Percentiles rank a stretch among this genome's conserved stretches.
Evolutionary conservation across 495 filamentous ascomycete species (phyloP).

Genomic region (Lasiosphaeriaceae sp.): DNA sequence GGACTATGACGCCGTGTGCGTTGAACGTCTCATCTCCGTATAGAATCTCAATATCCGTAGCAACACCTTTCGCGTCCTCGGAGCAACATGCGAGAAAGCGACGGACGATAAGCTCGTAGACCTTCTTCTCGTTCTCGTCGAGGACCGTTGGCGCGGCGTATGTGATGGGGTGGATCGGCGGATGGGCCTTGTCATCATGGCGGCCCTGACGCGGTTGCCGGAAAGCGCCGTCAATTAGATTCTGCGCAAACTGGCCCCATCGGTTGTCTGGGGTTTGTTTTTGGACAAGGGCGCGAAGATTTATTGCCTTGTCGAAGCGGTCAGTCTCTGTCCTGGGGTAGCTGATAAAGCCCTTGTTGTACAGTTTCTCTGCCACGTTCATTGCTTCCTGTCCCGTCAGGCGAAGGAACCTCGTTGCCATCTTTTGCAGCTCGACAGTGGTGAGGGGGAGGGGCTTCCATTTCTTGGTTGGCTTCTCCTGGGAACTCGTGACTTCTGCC

Average conservation of each 20-base stretch:
- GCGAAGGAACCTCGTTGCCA: conserved; percentile 77
- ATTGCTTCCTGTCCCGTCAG: conserved; percentile 86
- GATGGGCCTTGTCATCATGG: conserved; percentile 94
- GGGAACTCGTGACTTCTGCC: conserved; percentile 76
- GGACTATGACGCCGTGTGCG: conserved; percentile 77
- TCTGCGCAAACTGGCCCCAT: conserved; percentile 84
- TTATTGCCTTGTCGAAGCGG: conserved; percentile 87
- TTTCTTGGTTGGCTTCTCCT: conserved; percentile 87
- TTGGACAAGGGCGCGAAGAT: conserved; percentile 72
- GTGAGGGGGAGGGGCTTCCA: conserved; percentile 92
- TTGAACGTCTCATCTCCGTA: conserved; percentile 83
- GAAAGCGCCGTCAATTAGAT: conserved; percentile 74
- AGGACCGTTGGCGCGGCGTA: conserved; percentile 64
- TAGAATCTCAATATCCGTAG: conserved; percentile 76
- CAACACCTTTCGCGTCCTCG: conserved; percentile 81
- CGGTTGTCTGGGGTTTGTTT: conserved; percentile 72
- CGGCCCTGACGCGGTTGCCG: conserved; percentile 74
- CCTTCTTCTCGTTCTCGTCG: conserved; percentile 61
- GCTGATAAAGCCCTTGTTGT: conserved; percentile 92
- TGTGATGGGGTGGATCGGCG: conserved; percentile 90
- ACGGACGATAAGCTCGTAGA: conserved; percentile 93
- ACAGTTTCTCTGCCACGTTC: conserved; percentile 84
- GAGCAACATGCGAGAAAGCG: conserved; percentile 96
- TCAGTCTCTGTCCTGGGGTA: conserved; percentile 98
- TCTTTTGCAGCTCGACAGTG: conserved; percentile 98